These are phyloP conservation scores for Cicer cuneatum DNA, from an alignment of 306 rosid genomes.

Conservation along the genomic window DNA sequence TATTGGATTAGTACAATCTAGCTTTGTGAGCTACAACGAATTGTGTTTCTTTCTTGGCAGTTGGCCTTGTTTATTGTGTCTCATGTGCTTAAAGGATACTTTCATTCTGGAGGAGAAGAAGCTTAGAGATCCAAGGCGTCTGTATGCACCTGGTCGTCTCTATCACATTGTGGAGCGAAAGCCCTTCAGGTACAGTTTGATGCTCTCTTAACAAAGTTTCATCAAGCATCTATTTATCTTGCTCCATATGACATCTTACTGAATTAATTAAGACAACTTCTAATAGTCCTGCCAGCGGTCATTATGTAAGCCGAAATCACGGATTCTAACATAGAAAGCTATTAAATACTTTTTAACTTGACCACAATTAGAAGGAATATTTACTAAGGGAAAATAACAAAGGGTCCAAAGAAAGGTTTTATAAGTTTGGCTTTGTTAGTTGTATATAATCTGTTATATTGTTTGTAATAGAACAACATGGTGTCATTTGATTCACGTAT, in stretches of 20 bases:
- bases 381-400: neutral
- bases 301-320: conserved; percentile 10
- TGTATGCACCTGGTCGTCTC: conserved; percentile 96
- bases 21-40: conserved; percentile 33
- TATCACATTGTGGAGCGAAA: conserved; percentile 95
- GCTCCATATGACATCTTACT: neutral
- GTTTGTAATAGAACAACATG: conserved; percentile 5
- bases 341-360: conserved; percentile 10
- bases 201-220: conserved; percentile 32
- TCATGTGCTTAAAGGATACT: conserved; percentile 90
- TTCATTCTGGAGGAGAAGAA: conserved; percentile 84
- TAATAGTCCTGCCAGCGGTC: neutral
- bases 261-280: conserved; percentile 11
- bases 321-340: conserved; percentile 10
- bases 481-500: neutral
- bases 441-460: conserved; percentile 8
- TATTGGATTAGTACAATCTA: conserved; percentile 39
- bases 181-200: conserved; percentile 77
- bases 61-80: conserved; percentile 88
- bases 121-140: conserved; percentile 92
- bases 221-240: conserved; percentile 2
- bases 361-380: neutral
- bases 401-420: neutral
- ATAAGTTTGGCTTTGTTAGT: neutral
- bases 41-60: conserved; percentile 58